Percentiles rank a stretch among this genome's conserved stretches.
These are phyloP conservation scores for Brasilioporus rufonigricans DNA, from an alignment of 768 basidiomycete genomes.

Conservation along the genomic window DNA sequence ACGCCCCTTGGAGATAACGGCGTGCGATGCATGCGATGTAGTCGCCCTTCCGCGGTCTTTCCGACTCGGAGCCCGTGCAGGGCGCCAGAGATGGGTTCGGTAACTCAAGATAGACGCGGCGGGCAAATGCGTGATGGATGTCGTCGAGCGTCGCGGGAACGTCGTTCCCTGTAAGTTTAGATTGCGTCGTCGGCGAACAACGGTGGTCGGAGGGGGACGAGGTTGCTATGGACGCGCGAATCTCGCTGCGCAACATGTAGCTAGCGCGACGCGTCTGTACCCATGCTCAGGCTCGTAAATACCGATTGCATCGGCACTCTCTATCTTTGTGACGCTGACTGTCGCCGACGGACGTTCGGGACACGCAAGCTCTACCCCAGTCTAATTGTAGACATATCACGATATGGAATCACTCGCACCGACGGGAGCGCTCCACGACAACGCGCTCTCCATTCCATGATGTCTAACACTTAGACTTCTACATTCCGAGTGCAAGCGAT, in stretches of 20 bases:
- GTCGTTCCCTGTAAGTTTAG: background rate
- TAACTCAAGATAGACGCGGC: background rate
- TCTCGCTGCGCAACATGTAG: background rate
- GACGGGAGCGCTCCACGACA: background rate
- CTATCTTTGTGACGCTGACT: background rate
- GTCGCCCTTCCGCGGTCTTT: conserved; percentile 6
- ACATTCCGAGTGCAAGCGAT: background rate
- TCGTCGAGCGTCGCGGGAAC: background rate
- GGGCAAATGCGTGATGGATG: background rate
- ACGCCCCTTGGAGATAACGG: conserved; percentile 3
- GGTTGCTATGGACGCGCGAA: background rate
- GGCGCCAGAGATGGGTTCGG: background rate
- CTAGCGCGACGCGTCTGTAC: background rate
- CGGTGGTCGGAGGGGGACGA: background rate
- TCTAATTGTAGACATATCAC: background rate
- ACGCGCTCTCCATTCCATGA: conserved; percentile 2
- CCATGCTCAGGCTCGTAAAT: background rate
- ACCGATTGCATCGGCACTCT: background rate
- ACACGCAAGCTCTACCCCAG: background rate
- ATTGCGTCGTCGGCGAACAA: background rate
- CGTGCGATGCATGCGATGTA: background rate
- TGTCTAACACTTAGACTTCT: background rate
- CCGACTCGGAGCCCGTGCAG: background rate
- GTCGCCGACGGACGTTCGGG: background rate
- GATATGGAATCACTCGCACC: background rate